Evolutionary conservation across 805 yeast genomes (phyloP), one percentile per base, ranked within the genome.

Genomic region (Kodamaea leandrae): DNA sequence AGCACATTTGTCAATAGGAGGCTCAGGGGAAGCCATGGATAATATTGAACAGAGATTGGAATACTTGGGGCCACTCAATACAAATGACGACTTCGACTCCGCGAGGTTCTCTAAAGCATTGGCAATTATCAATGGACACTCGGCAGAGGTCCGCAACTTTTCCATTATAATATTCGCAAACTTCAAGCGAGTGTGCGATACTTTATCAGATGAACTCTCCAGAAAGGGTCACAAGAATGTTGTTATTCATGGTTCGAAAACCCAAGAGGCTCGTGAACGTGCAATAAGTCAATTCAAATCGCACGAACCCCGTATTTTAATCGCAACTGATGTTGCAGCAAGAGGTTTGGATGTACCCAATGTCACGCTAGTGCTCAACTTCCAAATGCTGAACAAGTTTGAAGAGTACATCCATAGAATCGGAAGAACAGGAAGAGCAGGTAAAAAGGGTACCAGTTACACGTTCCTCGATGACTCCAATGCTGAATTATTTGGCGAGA

Each of bases 361-460:
- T 50, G 95, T 91, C 6, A 78, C 93, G 0, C 59, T 90, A 25
- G 98, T 91, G 7, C 61, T 93, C 15, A 93, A 91, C 59, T 90
- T 75, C 55, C 96, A 91, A 51, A 83, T 90, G 90, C 66, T 89
- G 7, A 77, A 72, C 47, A 71, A 72, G 24, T 76, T 89, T 33
- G 96, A 89, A 47, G 90, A 84, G 44, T 91, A 89, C 52, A 77
- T 91, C 14, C 99, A 91, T 63, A 75, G 98, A 56, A 83, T 91
- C 37, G 99, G 99, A 43, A 80, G 99, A 64, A 91, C 99, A 0
- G 99, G 98, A 27, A 78, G 99, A 61, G 97, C 96, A 0, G 98
- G 97, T 0, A 78, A 77, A 35, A 58, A 57, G 4, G 99, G 99
- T 33, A 69, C 75, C 7, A 83, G 96, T 4, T 68, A 82, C 9